These are phyloP conservation scores for Silene latifolia DNA, from an alignment of 148 eudicot genomes.

Conservation along the genomic window DNA sequence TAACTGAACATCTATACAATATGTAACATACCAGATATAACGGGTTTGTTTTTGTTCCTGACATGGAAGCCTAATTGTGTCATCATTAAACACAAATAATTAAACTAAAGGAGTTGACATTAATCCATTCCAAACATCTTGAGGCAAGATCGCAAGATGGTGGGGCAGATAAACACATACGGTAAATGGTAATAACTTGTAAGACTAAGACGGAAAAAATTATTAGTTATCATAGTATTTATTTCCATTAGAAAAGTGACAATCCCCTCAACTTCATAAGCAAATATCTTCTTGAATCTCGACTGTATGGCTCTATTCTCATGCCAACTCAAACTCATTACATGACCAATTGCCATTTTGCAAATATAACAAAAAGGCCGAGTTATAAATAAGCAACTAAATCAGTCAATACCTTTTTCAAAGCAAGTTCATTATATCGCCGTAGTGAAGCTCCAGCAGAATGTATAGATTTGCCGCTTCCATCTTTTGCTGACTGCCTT, in stretches of 20 bases:
- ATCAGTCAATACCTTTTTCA: constrained; percentile 65
- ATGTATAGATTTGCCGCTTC: constrained; percentile 64
- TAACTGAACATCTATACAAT: background rate
- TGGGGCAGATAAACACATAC: background rate
- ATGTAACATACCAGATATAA: background rate
- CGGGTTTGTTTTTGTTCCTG: background rate
- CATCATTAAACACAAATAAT: background rate
- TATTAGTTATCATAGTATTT: background rate
- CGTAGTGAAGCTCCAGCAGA: constrained; percentile 97
- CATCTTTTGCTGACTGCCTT: constrained; percentile 90
- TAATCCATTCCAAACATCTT: background rate
- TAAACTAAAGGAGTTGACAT: background rate
- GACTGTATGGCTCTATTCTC: background rate
- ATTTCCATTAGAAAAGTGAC: no score
- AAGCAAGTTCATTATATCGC: constrained; percentile 82
- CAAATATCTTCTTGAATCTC: no score
- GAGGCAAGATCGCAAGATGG: background rate
- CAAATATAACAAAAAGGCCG: background rate
- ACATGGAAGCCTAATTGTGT: background rate
- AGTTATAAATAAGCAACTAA: background rate
- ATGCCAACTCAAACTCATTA: background rate
- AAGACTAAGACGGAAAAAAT: background rate
- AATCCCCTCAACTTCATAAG: no score
- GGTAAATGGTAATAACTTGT: background rate
- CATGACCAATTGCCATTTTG: background rate